Base-by-base conservation (phyloP, 2,329 filamentous ascomycete species). In the Dichotomopilus funicola region DNA sequence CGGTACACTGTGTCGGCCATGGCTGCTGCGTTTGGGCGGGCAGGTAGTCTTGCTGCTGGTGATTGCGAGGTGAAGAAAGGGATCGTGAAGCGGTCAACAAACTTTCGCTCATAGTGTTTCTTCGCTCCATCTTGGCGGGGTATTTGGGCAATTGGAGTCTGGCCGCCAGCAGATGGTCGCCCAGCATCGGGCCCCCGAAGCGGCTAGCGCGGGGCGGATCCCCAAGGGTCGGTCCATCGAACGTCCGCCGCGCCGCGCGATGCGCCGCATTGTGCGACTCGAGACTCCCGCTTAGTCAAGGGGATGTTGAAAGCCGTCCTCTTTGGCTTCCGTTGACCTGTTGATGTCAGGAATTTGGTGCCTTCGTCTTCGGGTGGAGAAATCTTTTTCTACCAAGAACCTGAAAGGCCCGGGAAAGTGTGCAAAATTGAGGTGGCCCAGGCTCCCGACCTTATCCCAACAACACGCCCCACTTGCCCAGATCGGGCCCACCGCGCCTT, bases 1-100 rank as follows among this genome's bases (percentile, higher is more conserved):
- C 91, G 87, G 78, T 95, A 91, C 67, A 97, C 81, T 55, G 76
- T 78, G 13, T 63, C 55, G 34, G 61, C 61, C 64, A 66, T 66
- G 27, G 19, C 48, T 41, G 19, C 19, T 27, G 19, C 19, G 19
- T 27, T 27, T 27, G 19, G 19, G 33, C 13, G 19, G 36, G 6
- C 11, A 19, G 37, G 49, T 9, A 40, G 34, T 52, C 35, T 44
- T 19, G 11, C 38, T 33, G 34, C 35, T 46, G 19, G 31, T 8
- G 48, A n/a, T 13, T 34, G 48, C 37, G 19, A n/a, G 38, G 37
- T 41, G 48, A 33, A n/a, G 27, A 31, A 11, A 37, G 34, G 41
- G 19, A 19, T 37, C 33, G 10, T 12, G 13, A 5, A 13, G 50
- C 50, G 50, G 50, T 52, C 50, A 52, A 52, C 41, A 52, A 8